Conservation (phyloP, 2,329 filamentous ascomycete genomes). For the Alternaria panax region DNA sequence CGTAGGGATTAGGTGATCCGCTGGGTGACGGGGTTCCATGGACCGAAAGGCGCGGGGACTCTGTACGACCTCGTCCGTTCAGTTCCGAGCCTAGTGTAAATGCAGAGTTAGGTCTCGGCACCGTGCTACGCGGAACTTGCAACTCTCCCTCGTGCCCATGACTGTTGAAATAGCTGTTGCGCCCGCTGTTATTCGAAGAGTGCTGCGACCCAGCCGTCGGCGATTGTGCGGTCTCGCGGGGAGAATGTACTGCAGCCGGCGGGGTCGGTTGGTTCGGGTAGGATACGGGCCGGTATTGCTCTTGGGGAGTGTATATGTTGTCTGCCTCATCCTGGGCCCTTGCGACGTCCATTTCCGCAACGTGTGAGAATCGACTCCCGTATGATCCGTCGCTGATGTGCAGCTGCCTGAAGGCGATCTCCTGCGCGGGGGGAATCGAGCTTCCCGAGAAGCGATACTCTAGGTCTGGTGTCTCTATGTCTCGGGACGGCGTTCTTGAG, state of each 20-base stretch:
- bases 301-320: slow-evolving; percentile 28
- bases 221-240: slow-evolving; percentile 36
- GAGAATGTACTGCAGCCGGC: slow-evolving; percentile 31
- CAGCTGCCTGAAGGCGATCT: slow-evolving; percentile 46
- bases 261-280: slow-evolving; percentile 34
- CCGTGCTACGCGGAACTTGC: slow-evolving; percentile 61
- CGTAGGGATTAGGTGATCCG: slow-evolving; percentile 53
- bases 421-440: slow-evolving; percentile 38
- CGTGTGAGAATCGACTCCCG: slow-evolving; percentile 42
- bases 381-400: slow-evolving; percentile 45
- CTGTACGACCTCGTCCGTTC: slow-evolving; percentile 66
- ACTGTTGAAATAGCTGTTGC: slow-evolving; percentile 38
- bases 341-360: slow-evolving; percentile 41
- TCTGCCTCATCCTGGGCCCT: slow-evolving; percentile 35
- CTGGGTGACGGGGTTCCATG: slow-evolving; percentile 49
- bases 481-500: slow-evolving; percentile 47
- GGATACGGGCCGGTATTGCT: slow-evolving; percentile 29
- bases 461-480: slow-evolving; percentile 45
- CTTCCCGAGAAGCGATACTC: slow-evolving; percentile 31
- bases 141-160: slow-evolving; percentile 42
- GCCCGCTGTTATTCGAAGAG: slow-evolving; percentile 41
- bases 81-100: slow-evolving; percentile 79
- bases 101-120: slow-evolving; percentile 75
- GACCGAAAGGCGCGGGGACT: slow-evolving; percentile 61
- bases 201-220: slow-evolving; percentile 40